Evolutionary conservation across 352 stramenopile genomes (phyloP).

Genomic region (Pythium brassicae): DNA sequence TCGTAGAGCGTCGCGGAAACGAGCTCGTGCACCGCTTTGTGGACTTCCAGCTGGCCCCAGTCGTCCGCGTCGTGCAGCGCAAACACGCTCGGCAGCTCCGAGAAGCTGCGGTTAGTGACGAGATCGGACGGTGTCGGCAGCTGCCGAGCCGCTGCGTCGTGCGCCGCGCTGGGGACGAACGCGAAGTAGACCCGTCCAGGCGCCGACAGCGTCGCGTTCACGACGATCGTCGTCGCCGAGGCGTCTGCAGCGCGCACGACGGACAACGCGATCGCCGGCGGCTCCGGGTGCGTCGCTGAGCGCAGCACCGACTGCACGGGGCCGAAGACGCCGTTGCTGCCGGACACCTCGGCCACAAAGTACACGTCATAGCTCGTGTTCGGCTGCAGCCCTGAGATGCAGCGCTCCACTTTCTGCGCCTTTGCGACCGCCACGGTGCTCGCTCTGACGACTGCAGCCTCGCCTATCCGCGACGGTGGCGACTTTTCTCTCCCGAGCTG

Average conservation of each 20-base stretch:
- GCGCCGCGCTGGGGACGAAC: constrained; percentile 25
- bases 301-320: constrained; percentile 57
- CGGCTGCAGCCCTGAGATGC: constrained; percentile 29
- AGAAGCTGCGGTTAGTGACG: constrained; percentile 19
- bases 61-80: constrained; percentile 12
- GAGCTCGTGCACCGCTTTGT: constrained; percentile 25
- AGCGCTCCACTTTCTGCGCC: constrained; percentile 51
- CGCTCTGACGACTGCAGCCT: constrained; percentile 14
- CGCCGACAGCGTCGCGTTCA: constrained; percentile 32
- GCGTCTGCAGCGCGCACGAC: constrained; percentile 24
- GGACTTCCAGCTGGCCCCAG: constrained; percentile 23
- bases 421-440: constrained; percentile 37
- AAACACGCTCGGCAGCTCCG: constrained; percentile 21
- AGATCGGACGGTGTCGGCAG: constrained; percentile 21
- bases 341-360: constrained; percentile 71
- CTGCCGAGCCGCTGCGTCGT: background rate
- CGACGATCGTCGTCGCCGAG: constrained; percentile 23
- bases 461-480: background rate
- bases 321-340: constrained; percentile 78
- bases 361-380: constrained; percentile 83
- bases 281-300: constrained; percentile 48
- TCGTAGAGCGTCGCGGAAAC: constrained; percentile 56
- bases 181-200: constrained; percentile 48
- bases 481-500: background rate
- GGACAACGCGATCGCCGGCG: constrained; percentile 26